phyloP scores from a whole-genome alignment of 441 rosid genomes.

The Eutrema salsugineum region DNA sequence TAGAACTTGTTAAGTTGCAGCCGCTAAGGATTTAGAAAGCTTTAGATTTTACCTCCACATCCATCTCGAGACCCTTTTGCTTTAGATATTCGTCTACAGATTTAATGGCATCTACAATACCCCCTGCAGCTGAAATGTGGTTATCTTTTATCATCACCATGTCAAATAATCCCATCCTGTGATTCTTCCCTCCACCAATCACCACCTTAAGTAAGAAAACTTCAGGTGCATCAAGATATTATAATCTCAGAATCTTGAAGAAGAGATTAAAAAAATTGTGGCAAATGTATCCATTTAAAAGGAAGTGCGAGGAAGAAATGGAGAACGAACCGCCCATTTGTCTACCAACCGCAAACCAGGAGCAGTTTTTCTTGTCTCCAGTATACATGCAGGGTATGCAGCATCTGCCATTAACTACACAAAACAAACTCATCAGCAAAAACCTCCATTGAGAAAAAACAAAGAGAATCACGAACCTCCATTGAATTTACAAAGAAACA shows the following conservation, averaged over 20 bases:
- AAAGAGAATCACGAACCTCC: not conserved
- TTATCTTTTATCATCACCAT: constrained; percentile 98
- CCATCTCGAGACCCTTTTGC: constrained; percentile 70
- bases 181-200: constrained; percentile 93
- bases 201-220: constrained; percentile 48
- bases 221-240: constrained; percentile 24
- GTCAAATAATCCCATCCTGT: constrained; percentile 94
- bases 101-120: constrained; percentile 68
- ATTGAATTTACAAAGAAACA: not conserved
- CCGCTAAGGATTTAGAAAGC: not conserved
- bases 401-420: constrained; percentile 93
- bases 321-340: constrained; percentile 84
- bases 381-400: constrained; percentile 75
- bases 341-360: constrained; percentile 90
- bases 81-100: constrained; percentile 68
- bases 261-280: not conserved
- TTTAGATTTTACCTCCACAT: constrained; percentile 72
- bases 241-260: not conserved
- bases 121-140: constrained; percentile 93
- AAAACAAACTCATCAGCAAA: constrained; percentile 12
- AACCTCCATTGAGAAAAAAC: not conserved
- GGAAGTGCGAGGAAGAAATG: not conserved
- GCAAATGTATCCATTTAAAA: not conserved
- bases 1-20: not conserved
- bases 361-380: constrained; percentile 96